Conservation (phyloP, 345 rosid genomes). For the Brassica carinata region DNA sequence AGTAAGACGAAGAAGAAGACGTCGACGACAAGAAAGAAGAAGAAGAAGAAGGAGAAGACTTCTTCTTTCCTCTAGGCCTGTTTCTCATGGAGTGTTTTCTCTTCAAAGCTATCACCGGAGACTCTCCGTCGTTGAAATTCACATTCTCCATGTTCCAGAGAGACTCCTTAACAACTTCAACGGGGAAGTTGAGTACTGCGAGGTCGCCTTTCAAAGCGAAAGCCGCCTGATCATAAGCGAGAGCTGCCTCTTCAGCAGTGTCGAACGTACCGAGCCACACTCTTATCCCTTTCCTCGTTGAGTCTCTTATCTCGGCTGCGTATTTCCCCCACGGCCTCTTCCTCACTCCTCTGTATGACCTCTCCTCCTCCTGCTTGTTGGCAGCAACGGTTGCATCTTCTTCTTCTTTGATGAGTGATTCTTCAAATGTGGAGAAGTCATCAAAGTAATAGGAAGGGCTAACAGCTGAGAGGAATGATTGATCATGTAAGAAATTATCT, state of each 20-base stretch:
- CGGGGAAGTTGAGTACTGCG: slow-evolving; percentile 65
- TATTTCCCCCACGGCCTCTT: slow-evolving; percentile 77
- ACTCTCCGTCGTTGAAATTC: slow-evolving; percentile 50
- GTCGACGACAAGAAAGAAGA: background rate
- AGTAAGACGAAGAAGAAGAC: slow-evolving; percentile 5
- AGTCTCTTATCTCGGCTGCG: slow-evolving; percentile 81
- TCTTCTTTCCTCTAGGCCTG: slow-evolving; percentile 45
- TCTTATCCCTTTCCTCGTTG: slow-evolving; percentile 59
- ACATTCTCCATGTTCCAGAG: slow-evolving; percentile 51
- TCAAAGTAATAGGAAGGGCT: slow-evolving; percentile 51
- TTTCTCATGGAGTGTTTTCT: slow-evolving; percentile 56
- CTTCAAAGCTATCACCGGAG: slow-evolving; percentile 67
- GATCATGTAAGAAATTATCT: slow-evolving; percentile 35
- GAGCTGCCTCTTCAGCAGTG: slow-evolving; percentile 69
- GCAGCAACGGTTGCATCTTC: slow-evolving; percentile 36
- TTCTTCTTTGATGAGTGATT: slow-evolving; percentile 40
- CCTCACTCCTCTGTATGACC: slow-evolving; percentile 66
- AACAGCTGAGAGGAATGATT: slow-evolving; percentile 20
- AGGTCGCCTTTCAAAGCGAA: slow-evolving; percentile 52
- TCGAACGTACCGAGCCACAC: slow-evolving; percentile 86
- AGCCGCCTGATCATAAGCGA: slow-evolving; percentile 85
- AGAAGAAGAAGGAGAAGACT: slow-evolving; percentile 16
- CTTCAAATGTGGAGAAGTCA: slow-evolving; percentile 41
- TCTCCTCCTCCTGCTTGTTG: slow-evolving; percentile 34
- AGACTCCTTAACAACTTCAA: slow-evolving; percentile 51